These are phyloP conservation scores for Metschnikowia santaceciliae DNA, from an alignment of 805 yeast genomes.

Conservation along the genomic window DNA sequence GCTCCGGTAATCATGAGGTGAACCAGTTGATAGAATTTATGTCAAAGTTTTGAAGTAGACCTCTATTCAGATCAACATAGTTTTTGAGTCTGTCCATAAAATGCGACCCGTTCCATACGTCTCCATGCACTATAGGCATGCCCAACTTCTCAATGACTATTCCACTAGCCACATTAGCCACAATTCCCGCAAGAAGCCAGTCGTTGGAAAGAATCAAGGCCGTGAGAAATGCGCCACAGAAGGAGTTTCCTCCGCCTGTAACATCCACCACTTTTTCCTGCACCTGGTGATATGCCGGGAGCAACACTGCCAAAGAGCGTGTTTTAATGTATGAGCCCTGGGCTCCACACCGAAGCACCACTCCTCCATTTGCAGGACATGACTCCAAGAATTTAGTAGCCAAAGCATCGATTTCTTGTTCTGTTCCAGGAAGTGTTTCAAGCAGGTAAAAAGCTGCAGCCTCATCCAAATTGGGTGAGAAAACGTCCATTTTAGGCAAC, in stretches of 20 bases:
- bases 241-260: slow-evolving; percentile 45
- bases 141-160: slow-evolving; percentile 80
- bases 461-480: slow-evolving; percentile 85
- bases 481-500: slow-evolving; percentile 48
- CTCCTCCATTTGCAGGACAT: slow-evolving; percentile 41
- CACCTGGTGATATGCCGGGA: slow-evolving; percentile 69
- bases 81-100: slow-evolving; percentile 41
- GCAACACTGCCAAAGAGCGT: slow-evolving; percentile 35
- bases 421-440: slow-evolving; percentile 38
- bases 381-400: slow-evolving; percentile 19
- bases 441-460: slow-evolving; percentile 61
- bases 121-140: slow-evolving; percentile 46
- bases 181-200: slow-evolving; percentile 53
- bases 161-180: slow-evolving; percentile 79
- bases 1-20: neutral
- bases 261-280: slow-evolving; percentile 36
- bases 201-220: slow-evolving; percentile 52
- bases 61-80: slow-evolving; percentile 29
- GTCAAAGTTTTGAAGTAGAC: slow-evolving; percentile 6
- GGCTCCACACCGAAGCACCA: slow-evolving; percentile 74
- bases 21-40: neutral
- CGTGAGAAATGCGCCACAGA: slow-evolving; percentile 45
- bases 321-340: slow-evolving; percentile 58
- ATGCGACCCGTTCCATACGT: slow-evolving; percentile 58
- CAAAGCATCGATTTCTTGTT: slow-evolving; percentile 33